phyloP scores from a whole-genome alignment of 1,139 yeast species.

The Neolecta irregularis region DNA sequence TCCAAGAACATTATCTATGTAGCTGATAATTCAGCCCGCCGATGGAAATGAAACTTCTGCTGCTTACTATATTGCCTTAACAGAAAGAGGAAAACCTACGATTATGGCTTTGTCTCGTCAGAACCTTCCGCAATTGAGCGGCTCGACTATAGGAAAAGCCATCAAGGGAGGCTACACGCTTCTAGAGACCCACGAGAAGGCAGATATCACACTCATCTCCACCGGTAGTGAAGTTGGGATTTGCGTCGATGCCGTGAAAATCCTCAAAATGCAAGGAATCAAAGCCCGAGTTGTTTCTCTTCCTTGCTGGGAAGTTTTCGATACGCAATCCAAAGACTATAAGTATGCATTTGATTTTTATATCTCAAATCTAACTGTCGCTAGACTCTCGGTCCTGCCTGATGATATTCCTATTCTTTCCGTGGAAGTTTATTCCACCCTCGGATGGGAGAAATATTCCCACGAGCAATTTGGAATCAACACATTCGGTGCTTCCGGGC shows the following conservation, averaged over 20 bases:
- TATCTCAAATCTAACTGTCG: neutral
- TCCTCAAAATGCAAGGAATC: constrained; percentile 43
- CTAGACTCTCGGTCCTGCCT: constrained; percentile 62
- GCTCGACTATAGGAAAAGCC: constrained; percentile 85
- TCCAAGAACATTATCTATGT: neutral
- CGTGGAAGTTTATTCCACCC: constrained; percentile 82
- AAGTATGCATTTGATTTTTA: too few relatives aligned
- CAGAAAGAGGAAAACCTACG: constrained; percentile 62
- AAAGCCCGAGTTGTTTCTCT: constrained; percentile 75
- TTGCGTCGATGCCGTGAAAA: constrained; percentile 66
- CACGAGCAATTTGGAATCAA: constrained; percentile 94
- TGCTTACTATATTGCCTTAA: constrained; percentile 73
- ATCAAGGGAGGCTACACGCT: constrained; percentile 88
- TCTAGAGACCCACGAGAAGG: constrained; percentile 36
- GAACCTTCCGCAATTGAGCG: constrained; percentile 91
- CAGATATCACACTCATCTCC: constrained; percentile 69
- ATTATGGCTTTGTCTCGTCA: constrained; percentile 92
- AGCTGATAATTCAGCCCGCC: constrained; percentile 29
- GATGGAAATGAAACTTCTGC: constrained; percentile 99
- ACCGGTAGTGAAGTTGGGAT: constrained; percentile 94
- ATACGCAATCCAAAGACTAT: constrained; percentile 51
- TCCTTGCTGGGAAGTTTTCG: constrained; percentile 88
- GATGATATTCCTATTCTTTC: constrained; percentile 88
- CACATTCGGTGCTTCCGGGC: constrained; percentile 96
- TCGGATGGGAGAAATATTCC: constrained; percentile 90